Conservation (phyloP, 768 basidiomycete genomes). For the Suillus brevipes region DNA sequence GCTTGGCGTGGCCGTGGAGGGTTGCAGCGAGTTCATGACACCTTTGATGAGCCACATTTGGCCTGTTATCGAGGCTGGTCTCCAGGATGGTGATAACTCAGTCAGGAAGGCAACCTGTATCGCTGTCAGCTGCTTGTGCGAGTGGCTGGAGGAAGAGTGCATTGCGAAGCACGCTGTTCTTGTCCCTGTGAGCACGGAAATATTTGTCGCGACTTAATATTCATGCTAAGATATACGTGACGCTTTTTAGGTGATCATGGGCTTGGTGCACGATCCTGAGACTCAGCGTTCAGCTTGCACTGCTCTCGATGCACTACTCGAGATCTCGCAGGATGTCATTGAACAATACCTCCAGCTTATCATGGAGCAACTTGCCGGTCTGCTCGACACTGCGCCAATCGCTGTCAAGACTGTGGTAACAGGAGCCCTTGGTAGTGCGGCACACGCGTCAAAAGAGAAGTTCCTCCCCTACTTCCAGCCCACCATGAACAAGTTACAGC, state of each 20-base stretch:
- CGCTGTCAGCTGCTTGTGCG: conserved; percentile 93
- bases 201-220: background rate
- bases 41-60: conserved; percentile 89
- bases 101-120: conserved; percentile 97
- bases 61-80: conserved; percentile 89
- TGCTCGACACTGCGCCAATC: conserved; percentile 86
- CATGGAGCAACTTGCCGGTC: conserved; percentile 88
- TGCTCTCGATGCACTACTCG: conserved; percentile 93
- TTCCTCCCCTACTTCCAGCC: conserved; percentile 95
- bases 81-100: conserved; percentile 77
- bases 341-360: conserved; percentile 89
- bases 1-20: conserved; percentile 94
- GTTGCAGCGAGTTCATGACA: conserved; percentile 97
- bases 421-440: conserved; percentile 96
- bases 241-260: conserved; percentile 74
- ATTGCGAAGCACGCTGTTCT: conserved; percentile 78
- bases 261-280: conserved; percentile 78
- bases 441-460: conserved; percentile 88
- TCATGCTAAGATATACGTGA: background rate
- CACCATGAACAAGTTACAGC: conserved; percentile 84
- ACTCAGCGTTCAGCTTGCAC: conserved; percentile 96
- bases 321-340: conserved; percentile 89
- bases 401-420: conserved; percentile 92
- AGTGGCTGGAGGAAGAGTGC: conserved; percentile 96
- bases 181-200: conserved; percentile 63